Evolutionary conservation across 208 protist species (phyloP), one percentile per base, ranked within the genome.

Genomic region (Lotmaria passim): DNA sequence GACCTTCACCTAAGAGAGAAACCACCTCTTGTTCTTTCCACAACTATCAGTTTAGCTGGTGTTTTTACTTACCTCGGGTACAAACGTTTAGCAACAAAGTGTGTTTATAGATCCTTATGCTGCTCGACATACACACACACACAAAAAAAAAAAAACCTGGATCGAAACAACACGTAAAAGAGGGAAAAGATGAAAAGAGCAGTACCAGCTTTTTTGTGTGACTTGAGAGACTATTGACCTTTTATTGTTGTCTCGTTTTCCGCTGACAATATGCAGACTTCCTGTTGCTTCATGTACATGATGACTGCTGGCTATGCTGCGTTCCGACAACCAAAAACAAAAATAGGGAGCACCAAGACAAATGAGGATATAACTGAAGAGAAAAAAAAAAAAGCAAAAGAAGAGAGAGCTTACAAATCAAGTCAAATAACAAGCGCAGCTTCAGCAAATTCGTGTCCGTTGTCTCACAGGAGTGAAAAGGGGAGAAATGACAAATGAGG

Each of bases 131-230:
- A 14, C 36, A 39, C 36, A 39, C 36, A 39, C 36, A 19, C 41
- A 46, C 10, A n/a, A 4, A 30, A 30, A 10, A 52, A 24, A 61
- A 61, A 46, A 33, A 48, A 8, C 11, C 30, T 6, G 6, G 21
- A 19, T 3, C 4, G 38, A 57, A 7, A 52, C 2, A 52, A 52
- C 10, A 30, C 19, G 14, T 50, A 19, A 30, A 67, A 17, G 15
- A 30, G 28, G 38, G 24, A 21, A 34, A 41, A 38, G 7, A 39
- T 39, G 57, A 39, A 53, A 56, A 38, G 46, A 64, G 55, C 39
- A 41, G 50, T 12, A 30, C 33, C 24, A 47, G 47, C 17, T 73
- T 65, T 62, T 43, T 28, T 4, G 21, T 70, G 28, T 39, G 28
- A 21, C 19, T 7, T 41, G 31, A 26, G 47, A 17, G 24, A 24